Base-by-base conservation (phyloP, 441 rosid genomes). In the Melastoma candidum region DNA sequence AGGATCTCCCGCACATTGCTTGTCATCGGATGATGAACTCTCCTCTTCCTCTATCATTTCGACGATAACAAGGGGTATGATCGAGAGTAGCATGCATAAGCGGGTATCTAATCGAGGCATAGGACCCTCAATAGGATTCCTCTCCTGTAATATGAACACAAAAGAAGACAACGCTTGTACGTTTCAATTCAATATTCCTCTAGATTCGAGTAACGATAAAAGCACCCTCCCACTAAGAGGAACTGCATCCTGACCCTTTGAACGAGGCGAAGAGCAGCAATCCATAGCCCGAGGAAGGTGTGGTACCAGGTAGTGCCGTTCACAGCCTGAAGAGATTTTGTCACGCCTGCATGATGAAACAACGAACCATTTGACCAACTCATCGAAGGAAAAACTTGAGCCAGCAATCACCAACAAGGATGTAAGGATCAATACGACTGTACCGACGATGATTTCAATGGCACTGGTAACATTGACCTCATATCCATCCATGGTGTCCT, bases 401-500 rank as follows among this genome's bases (percentile, higher is more conserved):
- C 49, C 25, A 36, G 6, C 27, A 61, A 22, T 53, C 46, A 27
- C 7, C 12, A 24, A 17, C 11, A 11, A 14, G 12, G 43, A 26
- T 26, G 14, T 26, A 17, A 13, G 55, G 53, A 46, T 44, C 17
- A 50, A 39, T 44, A 39, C 27, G 57, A 27, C 17, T 36, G 60
- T 75, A 84, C 92, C 87, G 0, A 77, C 75, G 69, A 84, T 73
- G 51, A 81, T 81, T 75, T 84, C 92, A 67, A 79, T 71, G 2
- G 82, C 87, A 64, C 92, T 81, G 45, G 85, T 79, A 54, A 79
- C 72, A 57, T 73, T 80, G 26, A 84, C 87, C 71, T 75, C 82
- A 77, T 84, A 84, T 54, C 85, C 87, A 74, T 84, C 87, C 92
- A 81, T 75, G 66, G 81, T 81, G 77, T 84, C 87, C 74, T 84